Conservation (phyloP, 1,139 yeast species). For the Candida tunisiensis region DNA sequence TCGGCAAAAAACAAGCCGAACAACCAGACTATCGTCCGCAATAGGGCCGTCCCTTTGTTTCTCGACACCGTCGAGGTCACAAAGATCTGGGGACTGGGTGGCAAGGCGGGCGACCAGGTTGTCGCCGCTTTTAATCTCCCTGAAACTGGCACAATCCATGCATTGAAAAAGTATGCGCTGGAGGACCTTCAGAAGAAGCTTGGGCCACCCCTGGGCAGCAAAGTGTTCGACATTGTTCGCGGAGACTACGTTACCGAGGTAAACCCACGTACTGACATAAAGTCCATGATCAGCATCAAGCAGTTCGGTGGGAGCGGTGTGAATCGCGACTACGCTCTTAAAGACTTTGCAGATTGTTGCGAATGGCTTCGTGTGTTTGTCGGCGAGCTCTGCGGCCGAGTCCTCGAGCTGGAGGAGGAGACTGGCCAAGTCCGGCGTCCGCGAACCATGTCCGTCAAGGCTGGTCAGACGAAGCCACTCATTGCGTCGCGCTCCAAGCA, state of each 20-base stretch:
- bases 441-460: slow-evolving; percentile 17
- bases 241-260: slow-evolving; percentile 44
- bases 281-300: slow-evolving; percentile 81
- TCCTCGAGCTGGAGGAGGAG: slow-evolving; percentile 66
- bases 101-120: slow-evolving; percentile 61
- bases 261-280: slow-evolving; percentile 41
- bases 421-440: slow-evolving; percentile 18
- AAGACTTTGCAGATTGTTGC: slow-evolving; percentile 36
- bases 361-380: slow-evolving; percentile 77
- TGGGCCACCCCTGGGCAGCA: slow-evolving; percentile 31
- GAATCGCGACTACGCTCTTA: too few species aligned
- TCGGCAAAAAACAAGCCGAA: slow-evolving; percentile 78
- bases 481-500: neutral
- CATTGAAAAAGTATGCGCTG: slow-evolving; percentile 12
- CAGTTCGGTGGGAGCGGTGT: slow-evolving; percentile 40
- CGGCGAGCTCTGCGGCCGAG: slow-evolving; percentile 59
- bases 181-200: slow-evolving; percentile 19
- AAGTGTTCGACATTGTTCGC: slow-evolving; percentile 41
- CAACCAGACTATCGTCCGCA: slow-evolving; percentile 60
- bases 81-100: slow-evolving; percentile 86
- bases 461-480: slow-evolving; percentile 3
- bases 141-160: slow-evolving; percentile 8
- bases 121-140: slow-evolving; percentile 20
- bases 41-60: slow-evolving; percentile 31
- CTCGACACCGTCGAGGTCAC: slow-evolving; percentile 43